These are phyloP conservation scores for Daedaleopsis sinensis DNA, from an alignment of 768 basidiomycete genomes.

Conservation along the genomic window DNA sequence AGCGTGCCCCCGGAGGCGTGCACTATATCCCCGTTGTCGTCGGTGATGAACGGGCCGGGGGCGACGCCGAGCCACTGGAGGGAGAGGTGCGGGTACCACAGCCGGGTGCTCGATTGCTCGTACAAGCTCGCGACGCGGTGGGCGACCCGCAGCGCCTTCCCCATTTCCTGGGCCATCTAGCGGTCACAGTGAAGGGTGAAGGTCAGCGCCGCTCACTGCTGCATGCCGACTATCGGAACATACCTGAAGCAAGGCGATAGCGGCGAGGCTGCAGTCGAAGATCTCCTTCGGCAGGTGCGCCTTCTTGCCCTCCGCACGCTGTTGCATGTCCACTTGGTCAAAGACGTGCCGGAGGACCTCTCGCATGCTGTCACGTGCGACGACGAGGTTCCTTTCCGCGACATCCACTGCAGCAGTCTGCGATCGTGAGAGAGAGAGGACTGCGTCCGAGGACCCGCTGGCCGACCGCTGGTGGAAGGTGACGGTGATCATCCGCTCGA, in stretches of 20 bases:
- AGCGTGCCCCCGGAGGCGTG: neutral
- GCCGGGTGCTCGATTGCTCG: slow-evolving; percentile 34
- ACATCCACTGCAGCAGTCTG: slow-evolving; percentile 17
- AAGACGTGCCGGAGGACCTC: slow-evolving; percentile 37
- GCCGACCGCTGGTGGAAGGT: slow-evolving; percentile 30
- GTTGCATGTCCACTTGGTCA: slow-evolving; percentile 33
- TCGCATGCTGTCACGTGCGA: slow-evolving; percentile 30
- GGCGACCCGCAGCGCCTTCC: slow-evolving; percentile 38
- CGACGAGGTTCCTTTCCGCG: slow-evolving; percentile 26
- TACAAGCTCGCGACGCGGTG: slow-evolving; percentile 34
- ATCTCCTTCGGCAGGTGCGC: slow-evolving; percentile 33
- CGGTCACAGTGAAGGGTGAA: neutral
- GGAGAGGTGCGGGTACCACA: slow-evolving; percentile 45
- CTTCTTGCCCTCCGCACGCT: slow-evolving; percentile 21
- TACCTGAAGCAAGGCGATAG: slow-evolving; percentile 50
- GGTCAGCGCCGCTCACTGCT: neutral
- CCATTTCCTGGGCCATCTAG: slow-evolving; percentile 49
- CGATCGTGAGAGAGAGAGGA: slow-evolving; percentile 10
- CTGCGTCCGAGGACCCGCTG: slow-evolving; percentile 7
- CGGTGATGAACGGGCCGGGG: slow-evolving; percentile 34
- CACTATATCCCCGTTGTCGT: slow-evolving; percentile 25
- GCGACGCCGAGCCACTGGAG: slow-evolving; percentile 46
- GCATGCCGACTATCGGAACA: neutral
- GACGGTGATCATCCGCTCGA: slow-evolving; percentile 37
- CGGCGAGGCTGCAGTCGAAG: slow-evolving; percentile 41